Evolutionary conservation across 495 filamentous ascomycete species (phyloP), one percentile per base, ranked within the genome.

Genomic region (Penicillium paradoxum): DNA sequence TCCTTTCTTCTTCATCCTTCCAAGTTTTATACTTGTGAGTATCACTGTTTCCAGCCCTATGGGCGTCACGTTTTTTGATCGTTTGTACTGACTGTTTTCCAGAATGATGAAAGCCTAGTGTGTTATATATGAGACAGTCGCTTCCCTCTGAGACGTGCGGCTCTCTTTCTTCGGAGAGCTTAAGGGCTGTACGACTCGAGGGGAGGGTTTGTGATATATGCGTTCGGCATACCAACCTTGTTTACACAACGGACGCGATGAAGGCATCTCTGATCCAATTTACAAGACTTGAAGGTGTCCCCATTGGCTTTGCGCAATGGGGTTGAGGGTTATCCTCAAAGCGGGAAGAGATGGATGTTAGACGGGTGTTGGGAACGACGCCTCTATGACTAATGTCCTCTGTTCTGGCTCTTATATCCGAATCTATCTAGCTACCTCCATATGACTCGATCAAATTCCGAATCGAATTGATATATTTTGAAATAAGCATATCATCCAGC

Each of bases 71-170:
- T 27, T 22, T 13, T 41, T 29, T 33, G 30, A n/a, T 36, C 14
- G 22, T 27, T 17, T 8, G 17, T 64, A 63, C 82, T 86, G 70
- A 86, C 66, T 39, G 25, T 45, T 41, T 55, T 48, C 4, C 67
- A 96, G 89, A 51, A 95, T 97, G 93, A 98, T 97, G 93, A 97
- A 95, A 96, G 88, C 89, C 83, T 87, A 87, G 88, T 79, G 92
- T 97, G 92, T 87, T 83, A 61, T 73, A 76, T 85, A 85, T 92
- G 90, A 96, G 80, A 78, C 73, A 73, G 80, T 82, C 82, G 76
- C 81, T 75, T 63, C 77, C 77, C 77, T 72, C 76, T 79, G 69
- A 73, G 76, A 71, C 81, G 77, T 74, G 74, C 79, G 80, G 86
- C 85, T 93, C 89, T 93, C 88, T 88, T 84, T 85, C 81, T 82